phyloP scores from a whole-genome alignment of 2,329 filamentous ascomycete genomes.

The Fusarium azukiicola region DNA sequence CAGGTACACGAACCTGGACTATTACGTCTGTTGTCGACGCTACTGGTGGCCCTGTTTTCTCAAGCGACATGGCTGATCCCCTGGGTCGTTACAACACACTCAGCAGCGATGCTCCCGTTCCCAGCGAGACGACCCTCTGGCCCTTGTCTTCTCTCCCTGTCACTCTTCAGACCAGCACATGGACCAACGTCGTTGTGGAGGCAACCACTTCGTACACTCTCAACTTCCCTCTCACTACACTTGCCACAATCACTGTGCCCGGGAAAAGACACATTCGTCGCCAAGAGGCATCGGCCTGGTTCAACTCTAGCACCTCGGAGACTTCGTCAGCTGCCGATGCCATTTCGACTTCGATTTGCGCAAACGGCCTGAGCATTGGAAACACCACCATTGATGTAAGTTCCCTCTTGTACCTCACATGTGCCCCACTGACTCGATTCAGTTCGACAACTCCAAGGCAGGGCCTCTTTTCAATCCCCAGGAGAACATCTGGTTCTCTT shows the following conservation, averaged over 20 bases:
- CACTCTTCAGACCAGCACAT: slow-evolving; percentile 61
- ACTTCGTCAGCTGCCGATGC: slow-evolving; percentile 30
- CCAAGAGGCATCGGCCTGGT: slow-evolving; percentile 57
- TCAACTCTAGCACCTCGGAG: slow-evolving; percentile 56
- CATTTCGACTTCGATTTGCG: slow-evolving; percentile 52
- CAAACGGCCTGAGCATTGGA: slow-evolving; percentile 59
- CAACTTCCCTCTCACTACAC: slow-evolving; percentile 63
- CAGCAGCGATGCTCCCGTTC: slow-evolving; percentile 39
- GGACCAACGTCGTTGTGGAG: slow-evolving; percentile 64
- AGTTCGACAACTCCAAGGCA: slow-evolving; percentile 63
- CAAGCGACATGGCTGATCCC: slow-evolving; percentile 43
- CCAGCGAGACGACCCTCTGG: slow-evolving; percentile 51
- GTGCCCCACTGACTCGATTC: slow-evolving; percentile 37
- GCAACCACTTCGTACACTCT: slow-evolving; percentile 66
- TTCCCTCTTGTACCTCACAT: not conserved
- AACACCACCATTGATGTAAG: slow-evolving; percentile 65
- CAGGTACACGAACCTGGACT: slow-evolving; percentile 49
- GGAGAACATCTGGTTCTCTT: slow-evolving; percentile 66
- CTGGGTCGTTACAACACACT: slow-evolving; percentile 41
- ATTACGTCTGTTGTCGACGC: slow-evolving; percentile 52
- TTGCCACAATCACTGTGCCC: slow-evolving; percentile 59
- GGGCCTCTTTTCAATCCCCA: slow-evolving; percentile 66
- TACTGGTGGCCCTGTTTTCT: slow-evolving; percentile 47
- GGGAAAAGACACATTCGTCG: slow-evolving; percentile 54
- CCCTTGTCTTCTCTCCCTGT: slow-evolving; percentile 47